These are phyloP conservation scores for Brassica napus DNA, from an alignment of 345 rosid genomes.

Conservation along the genomic window Da-Ae NC_063447.1:56977001-56977500, in stretches of 20 bases:
- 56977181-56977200: slow-evolving; percentile 26
- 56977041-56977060: no score
- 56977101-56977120: background rate
- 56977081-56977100: background rate
- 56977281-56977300: slow-evolving; percentile 36
- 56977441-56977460: background rate
- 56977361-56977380: slow-evolving; percentile 39
- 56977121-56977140: background rate
- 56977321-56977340: slow-evolving; percentile 38
- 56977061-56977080: background rate
- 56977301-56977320: slow-evolving; percentile 40
- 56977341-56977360: slow-evolving; percentile 39
- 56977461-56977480: background rate
- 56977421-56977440: background rate
- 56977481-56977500: slow-evolving; percentile 37
- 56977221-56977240: slow-evolving; percentile 35
- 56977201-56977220: slow-evolving; percentile 32
- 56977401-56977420: slow-evolving; percentile 21
- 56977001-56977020: background rate
- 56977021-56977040: no score
- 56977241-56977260: slow-evolving; percentile 32
- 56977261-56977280: slow-evolving; percentile 27
- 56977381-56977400: slow-evolving; percentile 33
- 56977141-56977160: slow-evolving; percentile 13
- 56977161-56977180: slow-evolving; percentile 25